Conservation (phyloP, 352 stramenopile genomes). For the Pythium monospermum region DNA sequence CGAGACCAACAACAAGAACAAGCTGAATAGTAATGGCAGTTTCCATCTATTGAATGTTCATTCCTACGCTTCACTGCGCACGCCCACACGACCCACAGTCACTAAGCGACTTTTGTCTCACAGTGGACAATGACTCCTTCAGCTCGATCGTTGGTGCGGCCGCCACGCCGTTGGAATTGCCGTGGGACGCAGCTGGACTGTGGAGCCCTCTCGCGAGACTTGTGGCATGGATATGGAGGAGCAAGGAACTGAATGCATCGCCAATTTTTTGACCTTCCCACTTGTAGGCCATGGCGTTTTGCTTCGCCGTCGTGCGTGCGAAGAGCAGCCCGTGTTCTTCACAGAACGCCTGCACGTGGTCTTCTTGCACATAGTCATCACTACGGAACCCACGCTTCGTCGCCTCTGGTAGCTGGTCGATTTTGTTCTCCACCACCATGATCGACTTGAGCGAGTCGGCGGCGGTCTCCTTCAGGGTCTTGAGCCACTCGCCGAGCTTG, state of each 20-base stretch:
- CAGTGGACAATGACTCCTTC: background rate
- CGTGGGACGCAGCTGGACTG: background rate
- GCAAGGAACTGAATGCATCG: conserved; percentile 48
- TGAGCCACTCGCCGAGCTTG: conserved; percentile 85
- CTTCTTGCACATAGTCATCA: conserved; percentile 42
- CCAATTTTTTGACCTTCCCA: conserved; percentile 51
- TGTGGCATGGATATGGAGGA: conserved; percentile 57
- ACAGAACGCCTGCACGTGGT: conserved; percentile 47
- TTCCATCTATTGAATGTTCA: too few relatives aligned
- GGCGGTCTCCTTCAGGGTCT: conserved; percentile 81
- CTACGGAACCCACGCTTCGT: conserved; percentile 2
- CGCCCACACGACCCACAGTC: conserved; percentile 23
- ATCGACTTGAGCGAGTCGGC: conserved; percentile 81
- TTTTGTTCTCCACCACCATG: conserved; percentile 91
- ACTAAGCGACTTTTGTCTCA: conserved; percentile 6
- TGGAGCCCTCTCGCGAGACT: conserved; percentile 24
- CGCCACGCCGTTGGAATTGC: background rate
- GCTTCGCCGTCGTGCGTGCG: conserved; percentile 53
- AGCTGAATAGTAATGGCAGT: too few relatives aligned
- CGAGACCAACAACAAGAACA: conserved; percentile 21
- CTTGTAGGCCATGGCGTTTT: conserved; percentile 47
- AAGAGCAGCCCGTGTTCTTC: conserved; percentile 56
- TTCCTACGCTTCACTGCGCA: conserved; percentile 18
- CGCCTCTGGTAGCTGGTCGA: conserved; percentile 49
- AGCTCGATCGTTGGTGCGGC: conserved; percentile 12